A percentile compares a stretch with the other conserved stretches of the same genome.
These are phyloP conservation scores for Aspergillus flavus DNA, from an alignment of 2,329 filamentous ascomycete species.

Conservation along the genomic window DNA sequence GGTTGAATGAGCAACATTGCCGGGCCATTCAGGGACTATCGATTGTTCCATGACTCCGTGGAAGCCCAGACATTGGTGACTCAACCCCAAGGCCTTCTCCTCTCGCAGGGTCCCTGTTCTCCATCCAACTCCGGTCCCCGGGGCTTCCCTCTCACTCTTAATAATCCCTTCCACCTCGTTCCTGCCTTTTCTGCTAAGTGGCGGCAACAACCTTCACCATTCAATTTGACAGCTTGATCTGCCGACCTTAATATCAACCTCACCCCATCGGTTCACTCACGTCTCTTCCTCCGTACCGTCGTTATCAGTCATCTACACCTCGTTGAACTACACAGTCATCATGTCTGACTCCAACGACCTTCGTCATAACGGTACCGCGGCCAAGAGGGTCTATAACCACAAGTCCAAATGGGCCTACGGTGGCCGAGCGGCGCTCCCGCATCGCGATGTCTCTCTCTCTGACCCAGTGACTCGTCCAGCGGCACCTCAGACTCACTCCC, in stretches of 20 bases:
- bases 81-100: neutral
- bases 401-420: conserved; percentile 46
- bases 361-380: conserved; percentile 56
- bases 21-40: conserved; percentile 1
- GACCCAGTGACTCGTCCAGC: conserved; percentile 22
- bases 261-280: neutral
- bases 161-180: conserved; percentile 5
- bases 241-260: neutral
- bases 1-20: conserved; percentile 1
- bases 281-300: neutral
- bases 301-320: conserved; percentile 1
- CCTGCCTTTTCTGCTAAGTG: conserved; percentile 2
- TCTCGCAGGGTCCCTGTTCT: neutral
- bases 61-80: conserved; percentile 1
- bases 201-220: neutral
- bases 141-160: conserved; percentile 10
- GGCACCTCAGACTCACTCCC: conserved; percentile 18
- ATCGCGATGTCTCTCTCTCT: neutral
- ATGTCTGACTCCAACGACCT: conserved; percentile 51
- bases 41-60: conserved; percentile 5
- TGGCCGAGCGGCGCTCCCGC: conserved; percentile 23
- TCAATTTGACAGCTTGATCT: neutral
- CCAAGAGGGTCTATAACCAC: conserved; percentile 41
- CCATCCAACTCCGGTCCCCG: neutral
- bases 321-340: conserved; percentile 14